Evolutionary conservation across 192 early-diverging fungal genomes (phyloP).

Genomic region (Coemansia javaensis): DNA sequence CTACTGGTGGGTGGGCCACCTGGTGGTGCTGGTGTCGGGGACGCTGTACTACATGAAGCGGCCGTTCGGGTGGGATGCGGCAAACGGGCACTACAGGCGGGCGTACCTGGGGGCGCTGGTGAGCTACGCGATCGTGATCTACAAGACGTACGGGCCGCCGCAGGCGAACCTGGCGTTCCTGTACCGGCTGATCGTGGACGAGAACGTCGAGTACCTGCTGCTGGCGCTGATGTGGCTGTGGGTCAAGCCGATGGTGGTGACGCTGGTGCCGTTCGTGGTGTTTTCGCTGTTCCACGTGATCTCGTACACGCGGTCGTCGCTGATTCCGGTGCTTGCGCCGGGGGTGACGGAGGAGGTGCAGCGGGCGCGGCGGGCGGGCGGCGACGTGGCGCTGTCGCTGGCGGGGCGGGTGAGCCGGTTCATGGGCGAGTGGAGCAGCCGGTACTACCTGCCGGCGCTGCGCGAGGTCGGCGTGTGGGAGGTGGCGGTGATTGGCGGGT

Average conservation of each 20-base stretch:
- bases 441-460: constrained; percentile 34
- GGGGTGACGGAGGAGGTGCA: constrained; percentile 26
- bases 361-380: constrained; percentile 13
- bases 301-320: constrained; percentile 25
- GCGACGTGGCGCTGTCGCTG: constrained; percentile 5
- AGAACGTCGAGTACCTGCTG: constrained; percentile 46
- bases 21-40: constrained; percentile 27
- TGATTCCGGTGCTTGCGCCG: constrained; percentile 34
- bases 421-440: constrained; percentile 35
- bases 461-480: constrained; percentile 45
- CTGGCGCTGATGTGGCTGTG: constrained; percentile 36
- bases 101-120: constrained; percentile 37
- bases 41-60: constrained; percentile 34
- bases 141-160: constrained; percentile 48
- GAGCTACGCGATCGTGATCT: constrained; percentile 45
- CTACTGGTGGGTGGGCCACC: constrained; percentile 50
- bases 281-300: constrained; percentile 49
- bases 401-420: constrained; percentile 26
- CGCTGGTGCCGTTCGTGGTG: constrained; percentile 43
- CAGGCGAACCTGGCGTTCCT: constrained; percentile 37
- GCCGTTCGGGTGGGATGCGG: constrained; percentile 22
- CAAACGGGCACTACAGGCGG: constrained; percentile 40
- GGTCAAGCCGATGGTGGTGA: constrained; percentile 21
- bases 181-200: constrained; percentile 36
- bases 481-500: constrained; percentile 35